Percentiles rank a stretch among this genome's conserved stretches.
phyloP scores from a whole-genome alignment of 2,329 filamentous ascomycete species.

The Penicillium sp. region DNA sequence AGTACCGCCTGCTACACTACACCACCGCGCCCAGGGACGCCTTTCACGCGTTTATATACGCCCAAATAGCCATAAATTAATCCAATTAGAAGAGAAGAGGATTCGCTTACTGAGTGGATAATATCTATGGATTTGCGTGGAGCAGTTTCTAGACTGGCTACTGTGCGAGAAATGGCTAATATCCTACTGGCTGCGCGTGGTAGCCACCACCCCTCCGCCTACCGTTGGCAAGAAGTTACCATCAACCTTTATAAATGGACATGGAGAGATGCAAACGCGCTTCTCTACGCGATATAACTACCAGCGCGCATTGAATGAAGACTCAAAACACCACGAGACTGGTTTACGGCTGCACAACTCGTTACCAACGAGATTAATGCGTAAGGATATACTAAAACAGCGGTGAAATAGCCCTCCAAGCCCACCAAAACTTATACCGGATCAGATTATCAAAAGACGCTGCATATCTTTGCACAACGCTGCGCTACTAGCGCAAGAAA shows the following conservation, averaged over 20 bases:
- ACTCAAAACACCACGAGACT: background rate
- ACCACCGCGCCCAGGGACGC: background rate
- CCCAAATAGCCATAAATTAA: background rate
- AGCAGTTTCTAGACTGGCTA: background rate
- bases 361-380: too few species aligned
- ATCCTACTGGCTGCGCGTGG: background rate
- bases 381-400: too few species aligned
- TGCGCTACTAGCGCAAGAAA: too few species aligned
- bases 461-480: too few species aligned
- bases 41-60: background rate
- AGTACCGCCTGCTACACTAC: background rate
- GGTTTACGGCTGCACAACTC: background rate
- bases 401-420: too few species aligned
- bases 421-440: too few species aligned
- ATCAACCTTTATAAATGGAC: too few species aligned
- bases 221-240: background rate
- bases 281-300: background rate
- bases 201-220: background rate
- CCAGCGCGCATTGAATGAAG: background rate
- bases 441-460: too few species aligned
- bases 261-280: background rate
- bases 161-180: background rate
- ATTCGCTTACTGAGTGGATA: too few species aligned
- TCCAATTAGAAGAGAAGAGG: too few species aligned
- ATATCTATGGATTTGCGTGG: background rate